Percentiles rank a stretch among this genome's conserved stretches.
Conservation (phyloP, 441 rosid genomes). For the Corymbia calophylla region DNA sequence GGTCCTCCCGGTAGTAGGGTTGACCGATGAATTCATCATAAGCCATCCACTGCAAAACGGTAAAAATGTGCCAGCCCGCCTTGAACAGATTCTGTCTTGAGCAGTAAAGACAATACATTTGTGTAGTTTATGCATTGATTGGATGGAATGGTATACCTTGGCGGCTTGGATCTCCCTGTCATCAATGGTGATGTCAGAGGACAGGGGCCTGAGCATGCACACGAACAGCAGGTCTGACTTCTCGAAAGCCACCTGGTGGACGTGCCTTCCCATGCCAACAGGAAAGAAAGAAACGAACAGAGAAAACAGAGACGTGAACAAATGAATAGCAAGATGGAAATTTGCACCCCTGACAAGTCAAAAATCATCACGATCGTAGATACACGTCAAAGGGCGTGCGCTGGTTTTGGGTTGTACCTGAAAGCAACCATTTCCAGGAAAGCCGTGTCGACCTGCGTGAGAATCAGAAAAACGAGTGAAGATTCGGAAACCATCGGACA, state of each 20-base stretch:
- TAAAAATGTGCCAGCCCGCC: background rate
- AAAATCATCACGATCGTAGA: background rate
- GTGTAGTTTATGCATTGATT: background rate
- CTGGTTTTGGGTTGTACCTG: constrained; percentile 8
- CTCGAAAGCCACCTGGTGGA: constrained; percentile 32
- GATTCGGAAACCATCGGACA: background rate
- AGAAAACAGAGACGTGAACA: too few relatives aligned
- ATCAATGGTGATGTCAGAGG: constrained; percentile 21
- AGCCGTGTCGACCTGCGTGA: constrained; percentile 22
- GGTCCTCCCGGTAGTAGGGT: constrained; percentile 29
- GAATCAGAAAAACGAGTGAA: background rate
- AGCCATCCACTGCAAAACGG: constrained; percentile 27
- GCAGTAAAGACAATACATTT: background rate
- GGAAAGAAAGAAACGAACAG: background rate
- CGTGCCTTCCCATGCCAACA: constrained; percentile 17
- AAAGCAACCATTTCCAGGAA: constrained; percentile 35
- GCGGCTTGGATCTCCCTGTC: constrained; percentile 35
- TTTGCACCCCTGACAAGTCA: background rate
- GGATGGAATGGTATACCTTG: constrained; percentile 1
- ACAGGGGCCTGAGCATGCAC: constrained; percentile 33
- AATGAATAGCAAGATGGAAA: background rate
- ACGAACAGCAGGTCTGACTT: constrained; percentile 34
- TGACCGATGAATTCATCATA: constrained; percentile 18
- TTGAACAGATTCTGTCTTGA: background rate
- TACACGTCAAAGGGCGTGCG: background rate